Conservation (phyloP, 371 early-diverging fungal species). For the Mortierella sp. region DNA sequence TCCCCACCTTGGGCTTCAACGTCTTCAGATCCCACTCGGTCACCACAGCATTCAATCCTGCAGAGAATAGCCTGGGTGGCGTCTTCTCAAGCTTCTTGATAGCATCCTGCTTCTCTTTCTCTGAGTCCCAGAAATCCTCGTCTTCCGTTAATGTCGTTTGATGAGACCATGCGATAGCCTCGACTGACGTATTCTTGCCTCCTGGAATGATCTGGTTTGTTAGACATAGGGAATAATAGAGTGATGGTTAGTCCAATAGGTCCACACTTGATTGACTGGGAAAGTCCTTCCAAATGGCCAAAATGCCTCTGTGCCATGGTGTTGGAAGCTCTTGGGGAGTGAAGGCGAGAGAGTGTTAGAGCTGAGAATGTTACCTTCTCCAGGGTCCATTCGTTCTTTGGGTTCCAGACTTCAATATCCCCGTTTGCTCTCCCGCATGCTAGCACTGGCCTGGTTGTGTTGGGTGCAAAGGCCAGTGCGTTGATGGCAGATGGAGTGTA, state of each 20-base stretch:
- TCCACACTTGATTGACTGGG: no score
- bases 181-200: constrained; percentile 78
- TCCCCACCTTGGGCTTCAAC: constrained; percentile 73
- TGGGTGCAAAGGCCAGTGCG: constrained; percentile 80
- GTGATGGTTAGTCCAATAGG: not conserved
- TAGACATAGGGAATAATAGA: constrained; percentile 1
- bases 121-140: constrained; percentile 69
- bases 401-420: constrained; percentile 94
- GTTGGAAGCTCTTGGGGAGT: no score
- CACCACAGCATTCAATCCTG: constrained; percentile 86
- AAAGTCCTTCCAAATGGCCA: no score
- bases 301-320: no score
- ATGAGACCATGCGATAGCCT: constrained; percentile 88
- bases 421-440: constrained; percentile 94
- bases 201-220: constrained; percentile 78
- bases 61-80: constrained; percentile 88
- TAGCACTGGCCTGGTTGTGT: constrained; percentile 62
- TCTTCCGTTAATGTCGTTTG: constrained; percentile 70
- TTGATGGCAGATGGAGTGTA: constrained; percentile 89
- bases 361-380: constrained; percentile 67
- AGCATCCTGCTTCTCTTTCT: constrained; percentile 63
- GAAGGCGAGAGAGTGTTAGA: no score
- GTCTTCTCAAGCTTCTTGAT: constrained; percentile 59
- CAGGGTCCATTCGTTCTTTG: constrained; percentile 68
- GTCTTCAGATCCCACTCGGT: constrained; percentile 88